Percentiles rank a stretch among this genome's conserved stretches.
phyloP scores from a whole-genome alignment of 129 eudicot genomes.

The Sambucus nigra region DNA sequence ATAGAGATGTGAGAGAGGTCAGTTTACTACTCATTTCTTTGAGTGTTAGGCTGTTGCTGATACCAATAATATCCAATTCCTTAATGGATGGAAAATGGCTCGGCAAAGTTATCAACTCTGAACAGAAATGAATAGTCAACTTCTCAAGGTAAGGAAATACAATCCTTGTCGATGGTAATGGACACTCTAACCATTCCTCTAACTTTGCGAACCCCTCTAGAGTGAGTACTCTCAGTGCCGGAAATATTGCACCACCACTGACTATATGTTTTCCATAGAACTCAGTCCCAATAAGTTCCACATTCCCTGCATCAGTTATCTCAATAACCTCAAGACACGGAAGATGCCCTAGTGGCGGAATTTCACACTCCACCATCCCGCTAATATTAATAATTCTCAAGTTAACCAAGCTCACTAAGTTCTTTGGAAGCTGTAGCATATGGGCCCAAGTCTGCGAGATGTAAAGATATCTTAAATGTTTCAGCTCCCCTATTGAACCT shows the following conservation, averaged over 20 bases:
- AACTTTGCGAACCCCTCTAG: not conserved
- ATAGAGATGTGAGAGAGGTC: not conserved
- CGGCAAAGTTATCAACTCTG: not conserved
- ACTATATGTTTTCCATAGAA: slow-evolving; percentile 6
- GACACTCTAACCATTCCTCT: slow-evolving; percentile 11
- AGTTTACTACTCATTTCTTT: too few relatives aligned
- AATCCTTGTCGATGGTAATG: not conserved
- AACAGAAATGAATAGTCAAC: not conserved
- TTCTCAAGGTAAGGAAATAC: slow-evolving; percentile 9
- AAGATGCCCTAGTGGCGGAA: slow-evolving; percentile 20
- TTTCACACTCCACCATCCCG: not conserved
- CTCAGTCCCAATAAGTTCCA: slow-evolving; percentile 1
- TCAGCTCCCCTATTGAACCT: not conserved
- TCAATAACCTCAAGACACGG: slow-evolving; percentile 5
- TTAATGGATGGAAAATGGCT: slow-evolving; percentile 3
- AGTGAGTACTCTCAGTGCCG: not conserved
- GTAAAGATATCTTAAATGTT: slow-evolving; percentile 18
- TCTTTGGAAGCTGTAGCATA: slow-evolving; percentile 14
- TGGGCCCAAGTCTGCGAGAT: not conserved
- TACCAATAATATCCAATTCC: not conserved
- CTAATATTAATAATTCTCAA: slow-evolving; percentile 15
- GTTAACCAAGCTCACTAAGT: slow-evolving; percentile 8
- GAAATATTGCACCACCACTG: not conserved
- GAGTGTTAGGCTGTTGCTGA: not conserved
- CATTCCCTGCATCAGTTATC: not conserved